Percentiles rank a stretch among this genome's conserved stretches.
Evolutionary conservation across 2,329 filamentous ascomycete genomes (phyloP).

Genomic region (Nothophaeocryptopus gaeumannii): DNA sequence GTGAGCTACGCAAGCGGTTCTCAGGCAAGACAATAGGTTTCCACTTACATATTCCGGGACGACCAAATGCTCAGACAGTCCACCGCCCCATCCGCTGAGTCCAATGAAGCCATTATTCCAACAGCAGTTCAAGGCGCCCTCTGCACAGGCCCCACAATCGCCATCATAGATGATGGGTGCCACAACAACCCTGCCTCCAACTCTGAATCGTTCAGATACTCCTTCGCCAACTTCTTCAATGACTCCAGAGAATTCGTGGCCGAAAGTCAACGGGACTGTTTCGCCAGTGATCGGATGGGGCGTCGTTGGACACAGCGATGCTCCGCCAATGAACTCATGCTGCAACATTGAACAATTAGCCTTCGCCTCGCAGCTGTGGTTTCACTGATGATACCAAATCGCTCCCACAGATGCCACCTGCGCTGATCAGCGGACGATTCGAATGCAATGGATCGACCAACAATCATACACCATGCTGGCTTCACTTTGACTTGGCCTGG

Average conservation of each 20-base stretch:
- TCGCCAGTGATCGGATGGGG: slow-evolving; percentile 56
- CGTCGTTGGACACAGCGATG: slow-evolving; percentile 44
- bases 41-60: slow-evolving; percentile 41
- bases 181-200: slow-evolving; percentile 46
- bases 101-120: slow-evolving; percentile 55
- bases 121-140: slow-evolving; percentile 55
- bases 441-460: slow-evolving; percentile 1
- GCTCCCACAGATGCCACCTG: slow-evolving; percentile 15
- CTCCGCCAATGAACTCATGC: slow-evolving; percentile 37
- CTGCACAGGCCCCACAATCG: slow-evolving; percentile 51
- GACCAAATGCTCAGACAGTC: slow-evolving; percentile 52
- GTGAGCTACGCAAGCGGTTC: slow-evolving; percentile 35
- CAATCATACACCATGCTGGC: slow-evolving; percentile 35
- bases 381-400: slow-evolving; percentile 21
- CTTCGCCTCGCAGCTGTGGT: too few relatives aligned
- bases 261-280: slow-evolving; percentile 51
- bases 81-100: slow-evolving; percentile 53
- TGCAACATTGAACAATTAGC: too few relatives aligned
- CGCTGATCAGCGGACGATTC: background rate
- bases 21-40: too few relatives aligned
- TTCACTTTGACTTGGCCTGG: slow-evolving; percentile 38
- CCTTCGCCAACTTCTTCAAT: slow-evolving; percentile 53
- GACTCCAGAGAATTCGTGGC: slow-evolving; percentile 53
- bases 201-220: slow-evolving; percentile 45
- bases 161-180: slow-evolving; percentile 55